Percentiles rank a stretch among this genome's conserved stretches.
Evolutionary conservation across 345 rosid genomes (phyloP).

Genomic region (Luvunga scandens): DNA sequence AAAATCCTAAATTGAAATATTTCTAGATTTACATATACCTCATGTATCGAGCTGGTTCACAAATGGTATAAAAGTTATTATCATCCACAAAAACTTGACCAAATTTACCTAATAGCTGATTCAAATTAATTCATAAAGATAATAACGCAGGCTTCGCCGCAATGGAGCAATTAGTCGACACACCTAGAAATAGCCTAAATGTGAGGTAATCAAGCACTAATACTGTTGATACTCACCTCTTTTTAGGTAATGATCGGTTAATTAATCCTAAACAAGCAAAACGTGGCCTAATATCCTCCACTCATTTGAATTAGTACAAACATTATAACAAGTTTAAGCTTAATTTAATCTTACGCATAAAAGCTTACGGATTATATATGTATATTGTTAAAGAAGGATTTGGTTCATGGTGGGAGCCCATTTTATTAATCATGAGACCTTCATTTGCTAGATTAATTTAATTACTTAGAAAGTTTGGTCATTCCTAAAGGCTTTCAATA

Average conservation of each 20-base stretch:
- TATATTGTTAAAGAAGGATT: not conserved
- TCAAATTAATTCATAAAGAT: not conserved
- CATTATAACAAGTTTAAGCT: not conserved
- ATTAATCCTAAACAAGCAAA: conserved; percentile 4
- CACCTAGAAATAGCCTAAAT: conserved; percentile 6
- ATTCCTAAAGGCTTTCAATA: not conserved
- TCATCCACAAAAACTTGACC: not conserved
- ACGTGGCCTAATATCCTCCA: conserved; percentile 11
- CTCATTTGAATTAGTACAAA: not conserved
- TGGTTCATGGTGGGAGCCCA: conserved; percentile 10
- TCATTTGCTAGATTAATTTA: not conserved
- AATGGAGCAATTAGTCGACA: not conserved
- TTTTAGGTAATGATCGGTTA: conserved; percentile 8
- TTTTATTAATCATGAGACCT: not conserved
- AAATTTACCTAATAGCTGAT: not conserved
- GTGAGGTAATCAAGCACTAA: conserved; percentile 18
- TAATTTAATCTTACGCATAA: conserved; percentile 4
- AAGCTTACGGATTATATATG: not conserved
- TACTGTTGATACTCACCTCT: not conserved
- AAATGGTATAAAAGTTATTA: not conserved
- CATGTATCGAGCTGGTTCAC: not conserved
- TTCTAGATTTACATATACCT: no score
- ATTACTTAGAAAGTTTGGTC: not conserved
- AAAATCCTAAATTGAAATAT: no score
- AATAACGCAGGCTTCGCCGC: not conserved